Evolutionary conservation across 345 rosid genomes (phyloP), one percentile per base, ranked within the genome.

Genomic region (Camelina hispida): DNA sequence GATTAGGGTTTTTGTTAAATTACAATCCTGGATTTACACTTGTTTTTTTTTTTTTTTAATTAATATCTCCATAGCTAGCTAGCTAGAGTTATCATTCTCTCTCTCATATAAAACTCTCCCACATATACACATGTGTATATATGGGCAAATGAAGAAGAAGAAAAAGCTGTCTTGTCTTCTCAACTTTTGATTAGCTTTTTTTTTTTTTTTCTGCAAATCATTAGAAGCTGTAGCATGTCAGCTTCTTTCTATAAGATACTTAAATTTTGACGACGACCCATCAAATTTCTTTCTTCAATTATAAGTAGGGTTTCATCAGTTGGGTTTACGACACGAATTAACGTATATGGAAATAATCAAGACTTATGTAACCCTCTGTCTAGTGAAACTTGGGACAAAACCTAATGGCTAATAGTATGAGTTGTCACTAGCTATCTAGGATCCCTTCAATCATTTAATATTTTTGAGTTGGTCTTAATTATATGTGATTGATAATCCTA

Each of bases 101-200:
- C 40, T 22, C 42, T 38, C 9, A 6, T 38, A 2, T 38, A 32
- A 13, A 23, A 38, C 22, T 52, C 22, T 25, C 7, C 48, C 16
- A 43, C 7, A 43, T 22, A 4, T 43, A 17, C 25, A 23, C 25
- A 3, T 28, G 0, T 30, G 1, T 40, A 1, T 51, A 4, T 22
- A 2, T 53, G 0, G 30, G 72, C 6, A 37, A 34, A 48, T 48
- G 40, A 9, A 13, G 47, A 63, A 61, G 55, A 63, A 61, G 43
- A 50, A 15, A 71, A 25, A 69, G 25, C 43, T 77, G 69, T 79
- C 74, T 72, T 79, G 76, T 42, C 46, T 68, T 74, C 76, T 71
- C 71, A 44, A 46, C 28, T 73, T 46, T 17, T 44, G 48, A 66
- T 74, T 23, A 73, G 68, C 34, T 48, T 68, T 2, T 34, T 34